Base-by-base conservation (phyloP, 768 basidiomycete species). In the Lentinus brumalis region DNA sequence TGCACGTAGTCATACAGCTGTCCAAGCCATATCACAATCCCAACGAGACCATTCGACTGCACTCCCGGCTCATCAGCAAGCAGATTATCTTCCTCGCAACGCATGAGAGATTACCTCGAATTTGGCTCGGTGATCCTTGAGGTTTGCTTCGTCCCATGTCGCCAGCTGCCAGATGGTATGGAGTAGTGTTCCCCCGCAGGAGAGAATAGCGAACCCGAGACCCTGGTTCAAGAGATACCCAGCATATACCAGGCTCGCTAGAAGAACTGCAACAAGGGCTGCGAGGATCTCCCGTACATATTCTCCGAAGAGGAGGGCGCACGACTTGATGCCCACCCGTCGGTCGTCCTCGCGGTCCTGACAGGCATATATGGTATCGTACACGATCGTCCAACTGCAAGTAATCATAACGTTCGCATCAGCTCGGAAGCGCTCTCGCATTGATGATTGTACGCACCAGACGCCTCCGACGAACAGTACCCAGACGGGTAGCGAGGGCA, bases 261-360 rank as follows among this genome's bases (percentile, higher is more conserved):
- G 69, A 45, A 88, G 69, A 70, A 92, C 89, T 0, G 68, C 70
- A 0, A 81, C 84, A 65, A 87, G 86, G 39, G 68, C 59, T 11
- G 82, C 70, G 40, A 91, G 79, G 61, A 89, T 76, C 0, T 83
- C 80, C 2, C 82, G 78, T 30, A 89, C 84, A 72, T 80, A 79
- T 2, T 77, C 72, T 15, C 86, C 88, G 68, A 89, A 90, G 15
- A 89, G 78, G 50, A 92, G 81, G 0, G 91, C 90, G 29, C 88
- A 92, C 6, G 89, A 92, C 61, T 85, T 84, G 42, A 92, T 84
- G n/a, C 87, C 88, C 58, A 83, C 85, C 52, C 83, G 81, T 45
- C 86, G 71, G 71, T 92, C 91, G 74, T 92, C 91, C 57, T 79
- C 73, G 56, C 87, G 86, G 72, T 93, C 91, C 77, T 91, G 83